Evolutionary conservation across 179 eudicot genomes (phyloP).

Genomic region (Beta corolliflora): DNA sequence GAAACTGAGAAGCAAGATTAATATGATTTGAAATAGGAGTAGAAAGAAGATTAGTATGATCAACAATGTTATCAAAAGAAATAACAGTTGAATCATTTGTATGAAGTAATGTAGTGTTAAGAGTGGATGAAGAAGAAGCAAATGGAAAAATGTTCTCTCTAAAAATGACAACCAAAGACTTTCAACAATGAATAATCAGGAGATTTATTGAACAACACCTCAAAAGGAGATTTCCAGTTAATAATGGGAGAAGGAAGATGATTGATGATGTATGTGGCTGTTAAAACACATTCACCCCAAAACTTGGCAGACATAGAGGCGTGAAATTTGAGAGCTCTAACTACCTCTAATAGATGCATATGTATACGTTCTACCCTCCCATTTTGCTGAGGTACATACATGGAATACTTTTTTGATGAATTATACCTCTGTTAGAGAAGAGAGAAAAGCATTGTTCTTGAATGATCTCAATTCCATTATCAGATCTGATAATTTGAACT

Average conservation of each 20-base stretch:
- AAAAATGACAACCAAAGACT: not conserved
- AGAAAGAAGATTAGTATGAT: too few relatives aligned
- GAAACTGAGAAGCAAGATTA: too few relatives aligned
- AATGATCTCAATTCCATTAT: not conserved
- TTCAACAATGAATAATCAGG: not conserved
- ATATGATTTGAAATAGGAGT: too few relatives aligned
- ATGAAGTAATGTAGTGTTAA: not conserved
- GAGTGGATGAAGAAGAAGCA: not conserved
- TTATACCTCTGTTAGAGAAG: not conserved
- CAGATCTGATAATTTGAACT: not conserved
- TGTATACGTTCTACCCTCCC: not conserved
- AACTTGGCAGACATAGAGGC: not conserved
- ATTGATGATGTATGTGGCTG: constrained; percentile 6
- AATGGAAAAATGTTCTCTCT: not conserved
- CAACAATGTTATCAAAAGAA: too few relatives aligned
- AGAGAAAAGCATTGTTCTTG: not conserved
- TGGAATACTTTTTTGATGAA: not conserved
- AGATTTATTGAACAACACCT: not conserved
- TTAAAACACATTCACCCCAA: constrained; percentile 4
- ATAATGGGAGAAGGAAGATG: not conserved
- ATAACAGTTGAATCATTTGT: too few relatives aligned
- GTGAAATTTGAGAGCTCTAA: not conserved
- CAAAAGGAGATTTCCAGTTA: constrained; percentile 2
- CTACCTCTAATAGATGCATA: not conserved
- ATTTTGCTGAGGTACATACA: not conserved